These are phyloP conservation scores for Wallacemonas collosoma DNA, from an alignment of 208 protist species.

Conservation along the genomic window DNA sequence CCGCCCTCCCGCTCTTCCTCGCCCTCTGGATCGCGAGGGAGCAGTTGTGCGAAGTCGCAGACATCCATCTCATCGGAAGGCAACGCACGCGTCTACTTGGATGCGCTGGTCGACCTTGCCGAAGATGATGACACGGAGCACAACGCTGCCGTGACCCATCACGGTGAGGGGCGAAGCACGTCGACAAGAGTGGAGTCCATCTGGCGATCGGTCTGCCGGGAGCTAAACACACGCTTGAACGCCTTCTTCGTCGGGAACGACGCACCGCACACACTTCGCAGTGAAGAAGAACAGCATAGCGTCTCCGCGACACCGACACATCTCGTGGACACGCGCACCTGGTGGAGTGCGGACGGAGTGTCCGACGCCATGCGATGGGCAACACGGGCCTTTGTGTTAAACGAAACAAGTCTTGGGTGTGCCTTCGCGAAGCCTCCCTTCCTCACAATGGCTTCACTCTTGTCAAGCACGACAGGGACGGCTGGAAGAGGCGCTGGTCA, in stretches of 20 bases:
- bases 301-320: too few species aligned
- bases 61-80: too few species aligned
- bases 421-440: slow-evolving; percentile 8
- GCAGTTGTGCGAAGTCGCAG: too few species aligned
- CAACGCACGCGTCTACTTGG: not conserved
- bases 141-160: not conserved
- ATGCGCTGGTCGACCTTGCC: slow-evolving; percentile 1
- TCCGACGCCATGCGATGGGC: not conserved
- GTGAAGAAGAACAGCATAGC: too few species aligned
- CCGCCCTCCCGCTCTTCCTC: too few species aligned
- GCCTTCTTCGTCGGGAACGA: not conserved
- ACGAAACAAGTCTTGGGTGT: not conserved
- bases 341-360: too few species aligned
- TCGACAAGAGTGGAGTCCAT: not conserved
- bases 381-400: not conserved
- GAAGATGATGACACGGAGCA: too few species aligned
- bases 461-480: not conserved
- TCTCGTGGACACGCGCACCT: too few species aligned
- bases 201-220: not conserved
- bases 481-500: too few species aligned
- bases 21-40: too few species aligned
- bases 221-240: slow-evolving; percentile 1
- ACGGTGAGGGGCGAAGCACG: not conserved
- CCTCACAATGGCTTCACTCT: not conserved
- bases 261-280: too few species aligned